These are phyloP conservation scores for Paraglomus occultum DNA, from an alignment of 192 early-diverging fungal genomes.

Conservation along the genomic window DNA sequence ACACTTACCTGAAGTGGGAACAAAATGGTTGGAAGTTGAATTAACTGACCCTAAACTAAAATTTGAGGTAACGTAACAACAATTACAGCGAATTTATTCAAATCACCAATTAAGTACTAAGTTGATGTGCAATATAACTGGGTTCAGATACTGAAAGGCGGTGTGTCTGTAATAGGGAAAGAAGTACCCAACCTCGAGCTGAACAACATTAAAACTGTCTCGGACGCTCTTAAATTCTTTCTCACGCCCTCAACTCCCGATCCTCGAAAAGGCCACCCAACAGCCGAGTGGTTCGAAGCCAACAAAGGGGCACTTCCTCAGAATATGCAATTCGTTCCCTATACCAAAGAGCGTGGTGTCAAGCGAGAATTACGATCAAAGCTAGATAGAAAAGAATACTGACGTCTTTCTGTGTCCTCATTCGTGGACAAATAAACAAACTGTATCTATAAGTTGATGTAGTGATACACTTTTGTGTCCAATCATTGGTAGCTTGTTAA, in stretches of 20 bases:
- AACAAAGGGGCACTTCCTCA: slow-evolving; percentile 37
- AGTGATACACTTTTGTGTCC: slow-evolving; percentile 6
- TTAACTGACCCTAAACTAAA: slow-evolving; percentile 35
- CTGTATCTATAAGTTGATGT: not conserved
- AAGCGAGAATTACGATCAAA: slow-evolving; percentile 35
- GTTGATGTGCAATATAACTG: slow-evolving; percentile 6
- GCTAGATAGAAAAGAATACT: not conserved
- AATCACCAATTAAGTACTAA: not conserved
- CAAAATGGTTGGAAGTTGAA: slow-evolving; percentile 27
- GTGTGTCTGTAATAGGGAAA: slow-evolving; percentile 34
- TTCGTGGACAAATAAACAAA: not conserved
- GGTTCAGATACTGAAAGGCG: slow-evolving; percentile 39
- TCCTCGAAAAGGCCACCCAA: slow-evolving; percentile 37
- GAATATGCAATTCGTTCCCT: slow-evolving; percentile 44
- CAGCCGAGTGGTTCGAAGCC: slow-evolving; percentile 42
- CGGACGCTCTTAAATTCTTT: slow-evolving; percentile 38
- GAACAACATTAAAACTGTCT: slow-evolving; percentile 37
- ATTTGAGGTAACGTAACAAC: slow-evolving; percentile 34
- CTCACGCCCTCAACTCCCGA: slow-evolving; percentile 3
- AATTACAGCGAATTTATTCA: not conserved
- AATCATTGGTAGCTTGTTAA: not conserved
- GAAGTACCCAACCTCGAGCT: slow-evolving; percentile 40
- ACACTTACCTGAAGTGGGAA: slow-evolving; percentile 1
- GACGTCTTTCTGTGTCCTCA: not conserved
- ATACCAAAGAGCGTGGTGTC: slow-evolving; percentile 37